These are phyloP conservation scores for Apiospora hydei DNA, from an alignment of 2,329 filamentous ascomycete genomes.

Conservation along the genomic window DNA sequence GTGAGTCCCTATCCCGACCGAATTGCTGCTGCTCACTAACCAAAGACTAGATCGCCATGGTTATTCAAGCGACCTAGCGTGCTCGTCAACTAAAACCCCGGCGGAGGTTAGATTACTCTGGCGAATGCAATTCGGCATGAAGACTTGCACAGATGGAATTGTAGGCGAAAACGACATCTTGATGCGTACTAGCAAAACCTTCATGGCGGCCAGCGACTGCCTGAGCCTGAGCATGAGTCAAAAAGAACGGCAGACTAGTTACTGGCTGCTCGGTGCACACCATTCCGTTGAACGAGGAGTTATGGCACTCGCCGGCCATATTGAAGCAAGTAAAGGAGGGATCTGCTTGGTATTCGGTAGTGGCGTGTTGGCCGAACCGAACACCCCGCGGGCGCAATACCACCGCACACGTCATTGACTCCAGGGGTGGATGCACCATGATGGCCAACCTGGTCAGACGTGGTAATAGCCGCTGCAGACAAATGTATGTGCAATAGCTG, in stretches of 20 bases:
- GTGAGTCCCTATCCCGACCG: background rate
- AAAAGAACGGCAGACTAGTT: too few relatives aligned
- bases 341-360: background rate
- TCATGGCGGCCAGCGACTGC: too few relatives aligned
- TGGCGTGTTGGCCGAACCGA: background rate
- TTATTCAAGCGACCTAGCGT: too few relatives aligned
- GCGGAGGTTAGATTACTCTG: background rate
- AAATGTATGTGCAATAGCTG: background rate
- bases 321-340: too few relatives aligned
- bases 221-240: too few relatives aligned
- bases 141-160: too few relatives aligned
- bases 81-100: background rate
- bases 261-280: too few relatives aligned
- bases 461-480: background rate
- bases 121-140: too few relatives aligned
- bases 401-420: background rate
- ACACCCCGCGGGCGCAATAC: background rate
- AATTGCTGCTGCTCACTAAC: background rate
- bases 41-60: background rate
- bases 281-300: too few relatives aligned
- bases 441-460: background rate
- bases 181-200: too few relatives aligned
- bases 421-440: background rate
- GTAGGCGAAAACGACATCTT: too few relatives aligned
- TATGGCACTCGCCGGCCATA: too few relatives aligned